Percentiles rank a stretch among this genome's conserved stretches.
Conservation (phyloP, 441 rosid species). For the Pelargonium citronellum region DNA sequence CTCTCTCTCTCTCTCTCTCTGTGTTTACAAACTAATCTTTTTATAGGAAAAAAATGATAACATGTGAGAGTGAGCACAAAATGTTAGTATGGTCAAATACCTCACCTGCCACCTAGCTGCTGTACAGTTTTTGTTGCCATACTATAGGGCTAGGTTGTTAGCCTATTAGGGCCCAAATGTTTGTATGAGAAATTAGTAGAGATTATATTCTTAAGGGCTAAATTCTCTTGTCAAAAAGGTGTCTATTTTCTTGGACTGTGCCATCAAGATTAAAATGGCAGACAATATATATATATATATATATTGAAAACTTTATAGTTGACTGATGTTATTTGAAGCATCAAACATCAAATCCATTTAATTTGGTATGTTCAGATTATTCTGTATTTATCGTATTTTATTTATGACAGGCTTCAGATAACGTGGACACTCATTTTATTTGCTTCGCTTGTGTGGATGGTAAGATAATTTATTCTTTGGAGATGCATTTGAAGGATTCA, state of each 20-base stretch:
- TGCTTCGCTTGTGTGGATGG: conserved; percentile 82
- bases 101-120: not conserved
- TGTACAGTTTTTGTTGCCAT: not conserved
- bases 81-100: not conserved
- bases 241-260: too few species aligned
- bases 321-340: not conserved
- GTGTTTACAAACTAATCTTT: too few species aligned
- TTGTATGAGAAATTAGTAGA: too few species aligned
- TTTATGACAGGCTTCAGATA: conserved; percentile 57
- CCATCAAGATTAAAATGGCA: not conserved
- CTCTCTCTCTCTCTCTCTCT: not conserved
- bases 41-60: not conserved
- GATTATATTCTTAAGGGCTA: too few species aligned
- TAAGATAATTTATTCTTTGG: conserved; percentile 22
- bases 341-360: not conserved
- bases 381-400: not conserved
- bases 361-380: conserved; percentile 4
- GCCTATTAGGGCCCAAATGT: too few species aligned
- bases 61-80: not conserved
- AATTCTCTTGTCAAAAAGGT: too few species aligned
- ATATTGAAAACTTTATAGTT: not conserved
- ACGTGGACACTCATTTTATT: conserved; percentile 65
- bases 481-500: not conserved
- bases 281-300: not conserved
- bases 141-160: not conserved